Evolutionary conservation across 1,284 basidiomycete genomes (phyloP).

Genomic region (Cryptococcus amylolentus): DNA sequence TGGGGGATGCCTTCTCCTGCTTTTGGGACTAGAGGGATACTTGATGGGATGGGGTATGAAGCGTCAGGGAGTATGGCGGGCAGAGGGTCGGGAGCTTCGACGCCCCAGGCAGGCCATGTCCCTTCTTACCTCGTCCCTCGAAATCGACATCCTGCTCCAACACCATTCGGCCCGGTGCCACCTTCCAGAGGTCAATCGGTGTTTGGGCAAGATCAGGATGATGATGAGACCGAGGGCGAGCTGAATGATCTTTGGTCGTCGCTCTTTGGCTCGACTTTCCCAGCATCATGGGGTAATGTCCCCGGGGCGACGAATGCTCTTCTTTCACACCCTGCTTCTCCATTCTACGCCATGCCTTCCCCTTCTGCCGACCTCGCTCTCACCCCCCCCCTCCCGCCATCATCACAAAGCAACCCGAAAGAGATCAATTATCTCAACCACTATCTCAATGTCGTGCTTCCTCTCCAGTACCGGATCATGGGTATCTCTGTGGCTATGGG

Average conservation of each 20-base stretch:
- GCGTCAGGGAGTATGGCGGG: no score
- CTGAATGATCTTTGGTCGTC: constrained; percentile 3
- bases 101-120: no score
- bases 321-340: not conserved
- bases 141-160: no score
- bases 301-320: not conserved
- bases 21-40: no score
- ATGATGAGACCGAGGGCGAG: not conserved
- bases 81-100: no score
- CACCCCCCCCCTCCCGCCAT: not conserved
- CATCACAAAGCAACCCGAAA: not conserved
- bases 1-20: no score
- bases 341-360: constrained; percentile 5
- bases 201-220: not conserved
- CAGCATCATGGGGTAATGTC: not conserved
- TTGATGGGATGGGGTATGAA: no score
- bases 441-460: constrained; percentile 32
- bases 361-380: not conserved
- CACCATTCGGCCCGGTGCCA: not conserved
- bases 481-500: constrained; percentile 12
- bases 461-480: constrained; percentile 25
- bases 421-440: constrained; percentile 25
- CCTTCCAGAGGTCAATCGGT: not conserved
- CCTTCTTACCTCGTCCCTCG: no score
- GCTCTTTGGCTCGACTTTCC: constrained; percentile 1